Base-by-base conservation (phyloP, 108 stramenopile species). In the Parmales sp. region DNA sequence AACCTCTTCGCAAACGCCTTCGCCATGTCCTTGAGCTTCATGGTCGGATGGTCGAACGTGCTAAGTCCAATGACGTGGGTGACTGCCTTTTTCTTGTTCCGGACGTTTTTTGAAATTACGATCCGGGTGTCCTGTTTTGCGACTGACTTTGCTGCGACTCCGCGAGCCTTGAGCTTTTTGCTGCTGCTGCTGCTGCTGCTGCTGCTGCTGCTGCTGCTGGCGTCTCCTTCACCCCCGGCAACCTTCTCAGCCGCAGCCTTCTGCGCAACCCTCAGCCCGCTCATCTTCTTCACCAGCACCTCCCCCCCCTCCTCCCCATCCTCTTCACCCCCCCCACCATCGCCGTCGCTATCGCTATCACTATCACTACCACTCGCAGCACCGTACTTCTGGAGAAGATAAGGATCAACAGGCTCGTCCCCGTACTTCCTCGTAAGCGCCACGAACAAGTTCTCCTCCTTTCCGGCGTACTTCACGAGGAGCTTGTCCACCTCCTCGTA, bases 11-110 rank as follows among this genome's bases (percentile, higher is more conserved):
- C 84, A 66, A 96, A 94, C 11, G 78, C 81, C 72, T 95, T 96
- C 50, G 91, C 70, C 1, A 84, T 93, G 63, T 96, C 95, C 80
- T 98, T 98, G 20, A 98, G 69, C 69, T 96, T 95, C 23, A 95
- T 65, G 38, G 80, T 84, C 13, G 8, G 41, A 8, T 11, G 13
- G 4, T 86, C 87, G 19, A 94, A 82, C 7, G 94, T 90, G 37
- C 95, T 94, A 81, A 98, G 83, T 9, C 96, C 96, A 2, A 81
- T 77, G 6, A 98, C 83, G 50, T 86, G 75, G 8, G 96, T 98
- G 37, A 90, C 85, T 18, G 84, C 89, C 70, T 93, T 94, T 50
- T 85, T 90, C 36, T 79, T 82, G 49, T 90, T 83, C 23, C 92
- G 82, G 16, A 79, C 70, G 39, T 82, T 74, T 63, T 90, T 92